phyloP scores from a whole-genome alignment of 441 rosid species.

The Kokia cookei region DNA sequence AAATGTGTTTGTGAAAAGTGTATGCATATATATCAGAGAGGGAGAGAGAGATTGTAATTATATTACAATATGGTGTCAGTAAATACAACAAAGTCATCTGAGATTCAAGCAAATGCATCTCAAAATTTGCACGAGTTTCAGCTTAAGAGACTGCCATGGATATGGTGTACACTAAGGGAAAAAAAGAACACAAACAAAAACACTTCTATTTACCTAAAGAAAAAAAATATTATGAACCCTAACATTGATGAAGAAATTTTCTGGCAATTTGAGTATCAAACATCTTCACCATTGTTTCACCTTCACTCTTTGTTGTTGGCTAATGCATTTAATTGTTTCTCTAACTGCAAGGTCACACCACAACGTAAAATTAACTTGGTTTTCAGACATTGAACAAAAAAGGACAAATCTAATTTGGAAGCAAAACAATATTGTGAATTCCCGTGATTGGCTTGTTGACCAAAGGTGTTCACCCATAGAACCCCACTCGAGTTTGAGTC shows the following conservation, averaged over 20 bases:
- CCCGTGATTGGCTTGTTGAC: too few species aligned
- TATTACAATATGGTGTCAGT: conserved; percentile 20
- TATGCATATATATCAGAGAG: too few species aligned
- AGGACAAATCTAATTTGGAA: neutral
- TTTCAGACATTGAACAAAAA: neutral
- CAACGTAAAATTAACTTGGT: neutral
- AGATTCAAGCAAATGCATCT: conserved; percentile 23
- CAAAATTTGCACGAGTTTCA: conserved; percentile 27
- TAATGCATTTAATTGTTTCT: conserved; percentile 49
- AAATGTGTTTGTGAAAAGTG: too few species aligned
- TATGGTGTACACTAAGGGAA: conserved; percentile 15
- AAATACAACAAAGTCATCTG: conserved; percentile 25
- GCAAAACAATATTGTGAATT: neutral
- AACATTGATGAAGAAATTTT: neutral
- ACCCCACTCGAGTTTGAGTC: too few species aligned
- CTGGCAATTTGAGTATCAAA: neutral
- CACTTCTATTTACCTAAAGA: neutral
- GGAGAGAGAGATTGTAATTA: neutral
- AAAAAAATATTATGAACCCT: neutral
- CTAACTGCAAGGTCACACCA: conserved; percentile 41
- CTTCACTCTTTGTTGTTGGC: conserved; percentile 29
- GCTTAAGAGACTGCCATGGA: conserved; percentile 15
- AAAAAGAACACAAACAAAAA: neutral
- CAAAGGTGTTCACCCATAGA: too few species aligned
- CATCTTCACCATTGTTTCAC: conserved; percentile 16